These are phyloP conservation scores for Acacia acuminata DNA, from an alignment of 306 rosid species.

Conservation along the genomic window DNA sequence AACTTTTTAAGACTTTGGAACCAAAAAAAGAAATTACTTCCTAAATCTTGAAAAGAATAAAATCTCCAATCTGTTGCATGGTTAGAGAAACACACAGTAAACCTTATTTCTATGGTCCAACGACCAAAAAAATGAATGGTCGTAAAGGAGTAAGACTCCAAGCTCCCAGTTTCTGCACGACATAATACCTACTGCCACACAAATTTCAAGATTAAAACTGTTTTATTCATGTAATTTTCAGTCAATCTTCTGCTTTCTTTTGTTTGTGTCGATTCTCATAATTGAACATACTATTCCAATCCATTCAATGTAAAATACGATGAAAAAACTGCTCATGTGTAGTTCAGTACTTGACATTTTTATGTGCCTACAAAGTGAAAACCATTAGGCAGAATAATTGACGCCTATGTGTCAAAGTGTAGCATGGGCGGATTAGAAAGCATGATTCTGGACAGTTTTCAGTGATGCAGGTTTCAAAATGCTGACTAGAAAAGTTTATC, in stretches of 20 bases:
- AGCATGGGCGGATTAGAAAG: slow-evolving; percentile 1
- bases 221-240: not conserved
- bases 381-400: not conserved
- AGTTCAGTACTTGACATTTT: not conserved
- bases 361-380: not conserved
- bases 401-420: not conserved
- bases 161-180: not conserved
- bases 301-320: not conserved
- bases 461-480: slow-evolving; percentile 4
- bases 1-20: no score
- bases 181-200: not conserved
- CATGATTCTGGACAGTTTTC: not conserved
- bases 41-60: not conserved
- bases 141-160: no score
- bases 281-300: not conserved
- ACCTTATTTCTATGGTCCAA: not conserved
- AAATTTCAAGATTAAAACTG: not conserved
- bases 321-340: not conserved
- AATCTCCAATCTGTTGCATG: not conserved
- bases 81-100: not conserved
- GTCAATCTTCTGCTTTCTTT: not conserved
- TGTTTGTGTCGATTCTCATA: not conserved
- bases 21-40: no score
- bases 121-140: not conserved
- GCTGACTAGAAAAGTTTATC: not conserved